Conservation (phyloP, 495 filamentous ascomycete species). For the Wilcoxina mikolae region DNA sequence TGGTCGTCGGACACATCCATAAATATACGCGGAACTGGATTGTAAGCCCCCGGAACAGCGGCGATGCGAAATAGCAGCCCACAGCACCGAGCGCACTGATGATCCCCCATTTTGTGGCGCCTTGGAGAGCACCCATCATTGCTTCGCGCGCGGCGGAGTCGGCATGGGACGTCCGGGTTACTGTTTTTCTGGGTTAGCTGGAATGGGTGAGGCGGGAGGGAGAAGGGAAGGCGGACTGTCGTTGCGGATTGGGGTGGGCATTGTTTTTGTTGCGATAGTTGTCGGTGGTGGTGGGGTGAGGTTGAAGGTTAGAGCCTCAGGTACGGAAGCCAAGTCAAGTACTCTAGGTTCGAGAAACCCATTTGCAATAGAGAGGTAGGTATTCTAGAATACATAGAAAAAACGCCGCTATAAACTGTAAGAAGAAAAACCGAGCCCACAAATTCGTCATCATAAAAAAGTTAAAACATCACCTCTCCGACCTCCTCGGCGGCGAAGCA, state of each 20-base stretch:
- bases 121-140: constrained; percentile 17
- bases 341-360: too few relatives aligned
- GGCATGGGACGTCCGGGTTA: constrained; percentile 5
- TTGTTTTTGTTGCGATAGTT: background rate
- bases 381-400: too few relatives aligned
- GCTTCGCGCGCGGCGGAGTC: constrained; percentile 21
- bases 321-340: too few relatives aligned
- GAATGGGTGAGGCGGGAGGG: background rate
- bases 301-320: too few relatives aligned
- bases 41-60: constrained; percentile 22
- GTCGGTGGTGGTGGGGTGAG: background rate
- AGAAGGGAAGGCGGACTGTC: background rate
- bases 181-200: background rate
- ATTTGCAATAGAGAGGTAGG: too few relatives aligned
- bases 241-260: constrained; percentile 1
- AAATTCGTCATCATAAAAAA: background rate
- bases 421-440: background rate
- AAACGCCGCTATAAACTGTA: too few relatives aligned
- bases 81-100: constrained; percentile 16
- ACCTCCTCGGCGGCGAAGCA: background rate
- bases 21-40: constrained; percentile 25
- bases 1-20: constrained; percentile 26
- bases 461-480: background rate
- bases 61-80: constrained; percentile 15
- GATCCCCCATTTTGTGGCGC: constrained; percentile 23